These are phyloP conservation scores for Sporobolomyces pararoseus DNA, from an alignment of 768 basidiomycete species.

Conservation along the genomic window DNA sequence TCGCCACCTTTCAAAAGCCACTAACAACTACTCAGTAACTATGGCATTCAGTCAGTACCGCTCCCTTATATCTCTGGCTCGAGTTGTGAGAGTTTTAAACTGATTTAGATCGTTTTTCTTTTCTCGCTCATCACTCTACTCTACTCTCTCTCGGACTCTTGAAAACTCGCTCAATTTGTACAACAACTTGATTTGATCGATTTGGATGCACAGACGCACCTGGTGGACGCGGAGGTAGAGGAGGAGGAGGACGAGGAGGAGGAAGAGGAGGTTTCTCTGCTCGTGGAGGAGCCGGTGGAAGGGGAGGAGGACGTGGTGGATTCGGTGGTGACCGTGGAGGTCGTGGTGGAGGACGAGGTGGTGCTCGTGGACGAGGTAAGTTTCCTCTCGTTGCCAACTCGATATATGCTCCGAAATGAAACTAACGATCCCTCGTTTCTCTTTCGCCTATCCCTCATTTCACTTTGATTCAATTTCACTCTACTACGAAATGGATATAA, in stretches of 20 bases:
- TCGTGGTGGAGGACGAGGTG: constrained; percentile 17
- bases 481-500: neutral
- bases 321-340: constrained; percentile 35
- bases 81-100: neutral
- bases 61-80: no score
- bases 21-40: neutral
- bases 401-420: neutral
- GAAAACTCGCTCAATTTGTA: neutral
- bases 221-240: constrained; percentile 48
- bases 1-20: neutral
- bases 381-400: neutral
- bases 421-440: neutral
- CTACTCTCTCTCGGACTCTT: no score
- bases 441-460: neutral
- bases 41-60: constrained; percentile 38
- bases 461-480: no score
- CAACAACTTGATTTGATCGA: neutral
- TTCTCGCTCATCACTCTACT: neutral
- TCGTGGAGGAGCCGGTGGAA: constrained; percentile 50
- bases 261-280: constrained; percentile 53
- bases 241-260: constrained; percentile 51
- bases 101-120: neutral
- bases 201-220: constrained; percentile 10
- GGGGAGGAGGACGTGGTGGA: constrained; percentile 47
- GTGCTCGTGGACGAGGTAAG: constrained; percentile 10